Evolutionary conservation across 1,139 yeast genomes (phyloP), one percentile per base, ranked within the genome.

Genomic region (Hyphopichia khmerensis): DNA sequence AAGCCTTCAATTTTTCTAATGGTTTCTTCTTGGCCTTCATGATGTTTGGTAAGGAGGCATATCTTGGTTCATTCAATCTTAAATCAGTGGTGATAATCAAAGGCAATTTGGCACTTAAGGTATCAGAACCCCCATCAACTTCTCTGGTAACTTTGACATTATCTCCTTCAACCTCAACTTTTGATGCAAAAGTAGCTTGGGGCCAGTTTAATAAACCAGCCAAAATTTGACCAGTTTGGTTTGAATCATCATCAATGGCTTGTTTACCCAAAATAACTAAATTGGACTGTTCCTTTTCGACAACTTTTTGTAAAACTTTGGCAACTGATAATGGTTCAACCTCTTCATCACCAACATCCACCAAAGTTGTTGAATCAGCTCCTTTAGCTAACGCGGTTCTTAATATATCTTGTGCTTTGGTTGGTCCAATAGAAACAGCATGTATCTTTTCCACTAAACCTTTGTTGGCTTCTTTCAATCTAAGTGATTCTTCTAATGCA

Each of bases 1-100:
- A 70, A 15, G 87, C 72, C 59, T 79, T 80, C 51, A 86, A 64
- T 54, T 82, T 84, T 52, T 80, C 86, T 63, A 91, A 75, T 8
- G 96, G 96, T 75, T 89, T 90, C 81, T 91, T 91, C 75, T 93
- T 93, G 43, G 98, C 99, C 75, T 93, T 93, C 99, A 93, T 93
- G 68, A 90, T 80, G 63, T 91, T 93, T 44, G 96, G 97, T 59
- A 93, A 76, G 10, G 95, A 82, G 16, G 96, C 96, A 60, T 89
- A 93, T 55, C 97, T 82, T 42, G 99, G 99, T 59, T 83, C 95
- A 62, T 93, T 93, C 57, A 93, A 79, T 65, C 99, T 85, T 56
- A 93, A 76, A 64, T 93, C 99, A 2, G 98, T 86, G 38, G 98
- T 90, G 55, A 93, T 80, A 45, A 93, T 78, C 72, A 91, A 62